Base-by-base conservation (phyloP, 805 yeast species). In the Cephaloascus fragrans region DNA sequence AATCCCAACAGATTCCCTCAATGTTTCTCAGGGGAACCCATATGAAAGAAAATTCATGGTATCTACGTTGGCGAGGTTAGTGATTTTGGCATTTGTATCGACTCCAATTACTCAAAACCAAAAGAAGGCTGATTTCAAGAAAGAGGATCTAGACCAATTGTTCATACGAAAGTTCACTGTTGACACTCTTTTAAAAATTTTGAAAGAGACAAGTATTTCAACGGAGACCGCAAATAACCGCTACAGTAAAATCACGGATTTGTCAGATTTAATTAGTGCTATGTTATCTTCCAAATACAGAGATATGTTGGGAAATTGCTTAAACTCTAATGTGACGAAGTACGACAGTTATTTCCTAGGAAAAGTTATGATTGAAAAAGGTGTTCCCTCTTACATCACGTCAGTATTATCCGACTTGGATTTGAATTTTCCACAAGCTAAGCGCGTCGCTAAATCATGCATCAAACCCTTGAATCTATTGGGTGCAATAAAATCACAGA, bases 141-240 rank as follows among this genome's bases (percentile, higher is more conserved):
- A 62, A 14, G 77, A 73, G 34, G 87, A 83, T 50, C 74, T 80
- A 0, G 88, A 83, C 44, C 70, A 86, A 73, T 66, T 76, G 0
- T 79, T 81, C 50, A 77, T 87, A 20, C 63, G 96, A 41, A 80
- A 77, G 48, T 83, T 82, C 52, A 73, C 85, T 1, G 71, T 78
- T 18, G 96, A 88, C 45, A 68, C 79, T 0, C 56, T 86, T 3
- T 64, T 75, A 28, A 83, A 77, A 45, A 76, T 77, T 0, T 51
- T 86, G 35, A 75, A 69, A 38, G 87, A 80, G 3, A 61, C 76
- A 0, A 56, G 58, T 15, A 37, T 50, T 0, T 58, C 70, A 2
- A 44, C 53, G 1, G 58, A 59, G 2, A 44, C 59, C 3, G 62
- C 75, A 14, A 57, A 62, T n/a, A 47, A 54, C 1, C 58, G 73